Evolutionary conservation across 2,329 filamentous ascomycete species (phyloP), one percentile per base, ranked within the genome.

Genomic region (Blumeriella jaapii): DNA sequence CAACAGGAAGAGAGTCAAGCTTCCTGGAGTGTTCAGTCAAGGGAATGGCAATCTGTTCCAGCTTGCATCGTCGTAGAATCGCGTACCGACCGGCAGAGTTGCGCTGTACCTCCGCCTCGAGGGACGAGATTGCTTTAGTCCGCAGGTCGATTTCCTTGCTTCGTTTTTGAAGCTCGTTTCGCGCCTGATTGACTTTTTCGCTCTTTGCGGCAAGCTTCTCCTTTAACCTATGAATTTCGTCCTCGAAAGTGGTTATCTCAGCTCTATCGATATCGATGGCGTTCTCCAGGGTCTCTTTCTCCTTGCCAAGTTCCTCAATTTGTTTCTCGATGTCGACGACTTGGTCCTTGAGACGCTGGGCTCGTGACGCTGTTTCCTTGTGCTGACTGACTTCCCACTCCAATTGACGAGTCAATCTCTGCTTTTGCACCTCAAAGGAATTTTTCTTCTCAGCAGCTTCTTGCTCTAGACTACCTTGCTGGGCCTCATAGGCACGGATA

Each of bases 401-500:
- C 31, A 77, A 59, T 30, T 65, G 66, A 48, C 63, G 72, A 42
- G 81, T 70, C 18, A 95, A 64, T 26, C 78, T 75, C 50, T 84
- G 77, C 54, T 78, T 82, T 55, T 98, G 91, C 3, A 81, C 77
- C 37, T 80, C 82, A 50, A 94, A 96, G 47, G 87, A 78, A 34
- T 82, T 77, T 44, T 84, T 84, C 64, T 87, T 87, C 59, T 91
- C 78, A 1, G 79, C 78, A 28, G 83, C 82, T 56, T 96, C 85
- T 56, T 94, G 84, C 58, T 96, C 87, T 31, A 93, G 65, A 26
- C 82, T 86, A 31, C 91, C 89, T 60, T 96, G 91, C 48, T 93
- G 87, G 16, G 81, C 81, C 56, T 96, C 86, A 52, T 96, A 98
- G 39, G 85, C 82, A 39, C 89, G 82, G 45, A 98, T 93, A 51